phyloP scores from a whole-genome alignment of 371 early-diverging fungal species.

The Mucor lusitanicus region DNA sequence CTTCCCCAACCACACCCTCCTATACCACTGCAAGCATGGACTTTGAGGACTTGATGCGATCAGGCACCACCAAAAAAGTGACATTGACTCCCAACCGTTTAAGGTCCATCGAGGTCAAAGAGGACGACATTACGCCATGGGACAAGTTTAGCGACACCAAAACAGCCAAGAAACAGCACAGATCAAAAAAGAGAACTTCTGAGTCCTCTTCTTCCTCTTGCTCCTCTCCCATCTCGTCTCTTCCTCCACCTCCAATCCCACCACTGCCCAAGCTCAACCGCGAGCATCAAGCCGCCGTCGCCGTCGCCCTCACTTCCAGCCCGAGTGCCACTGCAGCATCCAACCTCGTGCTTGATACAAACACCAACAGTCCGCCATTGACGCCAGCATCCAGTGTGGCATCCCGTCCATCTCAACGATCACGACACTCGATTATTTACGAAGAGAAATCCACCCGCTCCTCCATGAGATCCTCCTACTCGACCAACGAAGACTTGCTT shows the following conservation, averaged over 20 bases:
- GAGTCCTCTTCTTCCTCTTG: neutral
- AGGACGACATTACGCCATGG: constrained; percentile 16
- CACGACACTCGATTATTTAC: constrained; percentile 14
- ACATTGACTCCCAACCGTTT: constrained; percentile 64
- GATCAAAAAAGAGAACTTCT: neutral
- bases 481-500: constrained; percentile 6
- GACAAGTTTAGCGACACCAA: constrained; percentile 8
- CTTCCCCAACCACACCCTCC: constrained; percentile 19
- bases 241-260: constrained; percentile 15
- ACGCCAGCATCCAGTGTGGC: constrained; percentile 26
- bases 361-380: constrained; percentile 18
- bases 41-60: constrained; percentile 61
- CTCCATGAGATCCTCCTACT: constrained; percentile 1
- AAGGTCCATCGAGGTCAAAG: constrained; percentile 56
- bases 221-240: constrained; percentile 5
- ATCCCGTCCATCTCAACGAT: constrained; percentile 15
- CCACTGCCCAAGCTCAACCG: constrained; percentile 8
- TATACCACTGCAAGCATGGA: constrained; percentile 26
- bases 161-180: neutral
- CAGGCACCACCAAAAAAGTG: constrained; percentile 60
- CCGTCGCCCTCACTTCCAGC: neutral
- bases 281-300: neutral
- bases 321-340: neutral
- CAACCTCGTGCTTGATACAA: neutral
- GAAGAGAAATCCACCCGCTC: constrained; percentile 7